Conservation (phyloP, 768 basidiomycete genomes). For the Podaxis sp. region DNA sequence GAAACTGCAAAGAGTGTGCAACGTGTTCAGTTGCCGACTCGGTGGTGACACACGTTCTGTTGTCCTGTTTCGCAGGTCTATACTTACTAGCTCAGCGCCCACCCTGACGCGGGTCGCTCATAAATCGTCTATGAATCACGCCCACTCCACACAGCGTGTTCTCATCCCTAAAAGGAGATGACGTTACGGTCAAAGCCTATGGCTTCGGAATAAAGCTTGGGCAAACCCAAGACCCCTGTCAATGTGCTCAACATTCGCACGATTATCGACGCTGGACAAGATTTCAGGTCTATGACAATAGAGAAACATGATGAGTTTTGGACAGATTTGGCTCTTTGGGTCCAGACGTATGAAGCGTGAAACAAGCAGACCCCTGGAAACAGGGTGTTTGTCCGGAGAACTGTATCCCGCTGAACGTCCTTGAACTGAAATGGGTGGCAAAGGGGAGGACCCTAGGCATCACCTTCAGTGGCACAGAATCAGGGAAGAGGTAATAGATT, state of each 20-base stretch:
- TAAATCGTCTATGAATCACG: background rate
- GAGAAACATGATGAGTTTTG: background rate
- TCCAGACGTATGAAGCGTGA: background rate
- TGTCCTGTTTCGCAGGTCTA: slow-evolving; percentile 1
- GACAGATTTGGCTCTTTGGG: background rate
- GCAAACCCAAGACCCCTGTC: background rate
- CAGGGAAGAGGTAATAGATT: slow-evolving; percentile 1
- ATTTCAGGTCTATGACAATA: background rate
- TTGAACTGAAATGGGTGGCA: background rate
- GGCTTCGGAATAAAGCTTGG: background rate
- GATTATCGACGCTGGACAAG: too few species aligned
- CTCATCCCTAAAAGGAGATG: background rate
- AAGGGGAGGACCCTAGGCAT: background rate
- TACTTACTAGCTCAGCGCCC: background rate
- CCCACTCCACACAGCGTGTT: background rate
- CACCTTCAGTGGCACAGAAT: background rate
- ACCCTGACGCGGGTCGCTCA: background rate
- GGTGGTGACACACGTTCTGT: slow-evolving; percentile 4
- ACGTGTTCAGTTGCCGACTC: background rate
- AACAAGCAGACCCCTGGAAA: background rate
- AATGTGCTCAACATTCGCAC: too few species aligned
- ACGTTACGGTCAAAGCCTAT: background rate
- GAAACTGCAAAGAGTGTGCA: slow-evolving; percentile 1
- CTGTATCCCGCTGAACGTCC: background rate
- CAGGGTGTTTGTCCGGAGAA: background rate